These are phyloP conservation scores for Phyllosticta citrichinensis DNA, from an alignment of 2,329 filamentous ascomycete species.

Conservation along the genomic window DNA sequence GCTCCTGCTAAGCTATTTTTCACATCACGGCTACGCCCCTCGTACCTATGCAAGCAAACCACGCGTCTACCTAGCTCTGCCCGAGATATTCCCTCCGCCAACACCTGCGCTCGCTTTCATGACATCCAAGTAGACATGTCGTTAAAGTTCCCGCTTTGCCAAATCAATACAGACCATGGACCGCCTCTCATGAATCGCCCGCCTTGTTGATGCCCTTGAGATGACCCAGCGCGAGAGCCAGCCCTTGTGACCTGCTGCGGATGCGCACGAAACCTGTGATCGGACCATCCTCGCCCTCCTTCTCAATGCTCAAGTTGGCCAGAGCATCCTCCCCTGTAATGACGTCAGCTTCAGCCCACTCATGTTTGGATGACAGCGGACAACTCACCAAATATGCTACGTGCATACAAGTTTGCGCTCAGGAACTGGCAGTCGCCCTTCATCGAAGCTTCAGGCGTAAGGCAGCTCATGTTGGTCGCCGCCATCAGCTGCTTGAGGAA, in stretches of 20 bases:
- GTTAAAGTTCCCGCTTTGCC: neutral
- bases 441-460: conserved; percentile 91
- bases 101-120: neutral
- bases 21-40: neutral
- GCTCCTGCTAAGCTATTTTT: neutral
- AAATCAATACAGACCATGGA: neutral
- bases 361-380: neutral
- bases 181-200: conserved; percentile 5
- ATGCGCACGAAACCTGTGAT: conserved; percentile 97
- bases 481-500: conserved; percentile 95
- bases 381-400: conserved; percentile 91
- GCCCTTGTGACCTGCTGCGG: conserved; percentile 88
- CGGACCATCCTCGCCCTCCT: conserved; percentile 88
- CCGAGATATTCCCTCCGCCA: neutral
- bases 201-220: conserved; percentile 74
- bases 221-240: conserved; percentile 86
- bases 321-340: conserved; percentile 85
- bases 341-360: neutral
- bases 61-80: neutral
- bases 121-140: neutral
- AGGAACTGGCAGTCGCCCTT: conserved; percentile 98
- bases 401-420: conserved; percentile 91
- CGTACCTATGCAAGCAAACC: neutral
- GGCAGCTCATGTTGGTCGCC: conserved; percentile 95
- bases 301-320: conserved; percentile 95